phyloP scores from a whole-genome alignment of 176 grass and related monocot genomes.

The Oryza officinalis region DNA sequence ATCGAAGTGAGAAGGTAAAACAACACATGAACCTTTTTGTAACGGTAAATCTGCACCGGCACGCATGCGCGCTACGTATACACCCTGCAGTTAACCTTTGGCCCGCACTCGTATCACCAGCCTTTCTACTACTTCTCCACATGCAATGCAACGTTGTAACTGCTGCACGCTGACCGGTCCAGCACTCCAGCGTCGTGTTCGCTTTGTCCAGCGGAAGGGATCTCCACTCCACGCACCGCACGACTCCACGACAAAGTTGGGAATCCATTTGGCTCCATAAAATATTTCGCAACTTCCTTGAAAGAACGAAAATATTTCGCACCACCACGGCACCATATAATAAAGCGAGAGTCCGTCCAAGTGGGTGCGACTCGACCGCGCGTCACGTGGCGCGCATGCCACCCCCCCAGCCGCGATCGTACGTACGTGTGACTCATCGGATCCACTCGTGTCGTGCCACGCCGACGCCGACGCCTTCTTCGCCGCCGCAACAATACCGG shows the following conservation, averaged over 20 bases:
- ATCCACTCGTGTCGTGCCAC: background rate
- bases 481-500: background rate
- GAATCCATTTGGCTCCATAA: background rate
- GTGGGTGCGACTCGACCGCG: background rate
- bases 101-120: background rate
- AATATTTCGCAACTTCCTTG: background rate
- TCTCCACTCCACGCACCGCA: too few species aligned
- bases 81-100: background rate
- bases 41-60: background rate
- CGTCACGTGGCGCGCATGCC: constrained; percentile 40
- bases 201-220: background rate
- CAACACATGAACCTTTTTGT: background rate
- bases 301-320: background rate
- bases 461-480: too few species aligned
- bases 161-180: background rate
- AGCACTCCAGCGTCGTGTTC: too few species aligned
- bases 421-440: background rate
- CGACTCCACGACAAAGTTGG: background rate
- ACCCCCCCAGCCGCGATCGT: background rate
- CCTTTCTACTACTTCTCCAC: background rate
- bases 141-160: background rate
- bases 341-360: background rate
- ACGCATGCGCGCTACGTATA: background rate
- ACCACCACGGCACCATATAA: too few species aligned
- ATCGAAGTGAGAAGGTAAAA: background rate